Evolutionary conservation across 2,329 filamentous ascomycete genomes (phyloP), one percentile per base, ranked within the genome.

Genomic region (Diaporthe australafricana): DNA sequence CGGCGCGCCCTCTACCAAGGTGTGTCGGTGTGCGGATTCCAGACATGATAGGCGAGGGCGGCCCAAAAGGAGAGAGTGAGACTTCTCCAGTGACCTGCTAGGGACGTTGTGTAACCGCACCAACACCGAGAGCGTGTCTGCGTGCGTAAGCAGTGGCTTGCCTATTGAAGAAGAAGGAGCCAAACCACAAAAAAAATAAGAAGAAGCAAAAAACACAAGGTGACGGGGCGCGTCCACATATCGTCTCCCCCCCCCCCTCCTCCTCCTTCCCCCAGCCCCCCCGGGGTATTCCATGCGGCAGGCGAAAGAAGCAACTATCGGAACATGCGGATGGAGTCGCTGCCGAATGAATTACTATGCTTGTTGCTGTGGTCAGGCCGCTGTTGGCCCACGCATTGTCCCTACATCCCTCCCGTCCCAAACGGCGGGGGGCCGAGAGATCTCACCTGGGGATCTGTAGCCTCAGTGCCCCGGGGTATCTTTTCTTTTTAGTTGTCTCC

Each of bases 41-140:
- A 42, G 48, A 27, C 47, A 67, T 66, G 50, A 71, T 62, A 71
- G 62, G 62, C 55, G 70, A 71, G 16, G 22, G n/a, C 25, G 14
- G 17, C n/a, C 32, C 27, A 20, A 14, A 66, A 17, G 9, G 30
- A 25, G 25, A 25, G 25, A 35, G 35, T 55, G 52, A 60, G 66
- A 69, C 32, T 47, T 71, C 71, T 68, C 71, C 71, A 73, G 71
- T 73, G 71, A 73, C 55, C 62, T 73, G n/a, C 62, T 48, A 68
- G 42, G 32, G 68, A 73, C 55, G 71, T 48, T 73, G 71, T 73
- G 71, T 48, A 40, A 72, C 71, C 57, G 27, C 67, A 70, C 42
- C 50, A 53, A 9, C 48, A 40, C 22, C 25, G 45, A 66, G 25
- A 47, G 17, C 40, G 47, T 65, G 35, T 53, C 27, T 50, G 50